Evolutionary conservation across 2,329 filamentous ascomycete genomes (phyloP).

Genomic region (Penicillium expansum): DNA sequence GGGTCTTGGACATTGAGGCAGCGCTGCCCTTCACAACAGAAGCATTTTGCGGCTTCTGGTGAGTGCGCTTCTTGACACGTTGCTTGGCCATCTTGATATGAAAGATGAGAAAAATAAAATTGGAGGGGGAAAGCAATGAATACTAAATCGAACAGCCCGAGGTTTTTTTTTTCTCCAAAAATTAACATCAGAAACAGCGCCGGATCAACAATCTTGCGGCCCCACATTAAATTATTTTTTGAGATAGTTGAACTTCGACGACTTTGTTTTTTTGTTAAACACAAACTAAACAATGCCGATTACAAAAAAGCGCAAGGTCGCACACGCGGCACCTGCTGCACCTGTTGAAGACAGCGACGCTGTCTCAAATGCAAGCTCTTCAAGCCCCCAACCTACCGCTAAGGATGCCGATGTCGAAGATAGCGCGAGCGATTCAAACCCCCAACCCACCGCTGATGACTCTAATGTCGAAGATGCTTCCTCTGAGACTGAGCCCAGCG

Average conservation of each 20-base stretch:
- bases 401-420: constrained; percentile 12
- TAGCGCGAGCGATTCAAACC: not conserved
- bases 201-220: constrained; percentile 41
- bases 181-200: constrained; percentile 30
- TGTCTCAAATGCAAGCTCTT: constrained; percentile 21
- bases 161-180: constrained; percentile 37
- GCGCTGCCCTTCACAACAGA: constrained; percentile 55
- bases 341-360: constrained; percentile 18
- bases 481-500: constrained; percentile 2
- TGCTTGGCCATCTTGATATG: constrained; percentile 66
- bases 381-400: constrained; percentile 15
- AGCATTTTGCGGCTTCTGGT: constrained; percentile 64
- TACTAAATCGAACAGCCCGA: constrained; percentile 14
- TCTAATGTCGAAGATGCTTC: constrained; percentile 6
- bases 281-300: constrained; percentile 36
- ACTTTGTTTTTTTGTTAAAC: constrained; percentile 8
- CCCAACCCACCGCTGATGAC: constrained; percentile 7
- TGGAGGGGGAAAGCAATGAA: constrained; percentile 7
- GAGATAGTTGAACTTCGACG: constrained; percentile 12
- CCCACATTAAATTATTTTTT: constrained; percentile 34
- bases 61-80: constrained; percentile 85
- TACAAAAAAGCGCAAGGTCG: constrained; percentile 43
- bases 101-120: constrained; percentile 6
- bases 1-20: constrained; percentile 63
- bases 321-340: constrained; percentile 13